phyloP scores from a whole-genome alignment of 495 filamentous ascomycete species.

The Hapsidospora chrysogenum region DNA sequence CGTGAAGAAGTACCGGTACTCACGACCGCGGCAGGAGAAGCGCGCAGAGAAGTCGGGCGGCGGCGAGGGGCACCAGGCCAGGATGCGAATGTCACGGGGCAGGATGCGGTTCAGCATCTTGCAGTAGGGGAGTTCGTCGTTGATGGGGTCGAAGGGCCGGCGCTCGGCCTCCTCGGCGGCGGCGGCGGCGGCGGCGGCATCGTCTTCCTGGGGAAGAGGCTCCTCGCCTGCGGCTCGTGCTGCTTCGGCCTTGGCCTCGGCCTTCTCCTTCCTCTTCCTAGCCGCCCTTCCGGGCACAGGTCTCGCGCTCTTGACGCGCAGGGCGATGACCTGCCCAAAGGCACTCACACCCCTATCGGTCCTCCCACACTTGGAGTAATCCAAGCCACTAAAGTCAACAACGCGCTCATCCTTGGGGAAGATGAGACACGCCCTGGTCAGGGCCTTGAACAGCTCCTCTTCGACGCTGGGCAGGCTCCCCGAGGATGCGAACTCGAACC shows the following conservation, averaged over 20 bases:
- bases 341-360: conserved; percentile 90
- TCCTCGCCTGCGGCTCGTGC: background rate
- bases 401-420: conserved; percentile 41
- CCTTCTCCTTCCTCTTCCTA: conserved; percentile 1
- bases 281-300: conserved; percentile 25
- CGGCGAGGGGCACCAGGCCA: conserved; percentile 83
- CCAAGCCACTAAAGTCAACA: conserved; percentile 57
- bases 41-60: conserved; percentile 71
- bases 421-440: conserved; percentile 65
- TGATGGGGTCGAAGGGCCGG: conserved; percentile 49
- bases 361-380: conserved; percentile 87
- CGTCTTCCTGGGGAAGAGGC: background rate
- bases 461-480: conserved; percentile 64
- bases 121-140: conserved; percentile 71
- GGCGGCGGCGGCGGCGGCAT: background rate
- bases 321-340: conserved; percentile 84
- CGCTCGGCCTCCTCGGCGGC: conserved; percentile 3
- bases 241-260: conserved; percentile 8
- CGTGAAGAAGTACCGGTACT: conserved; percentile 94
- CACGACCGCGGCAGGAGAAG: conserved; percentile 80
- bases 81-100: conserved; percentile 71
- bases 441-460: conserved; percentile 78
- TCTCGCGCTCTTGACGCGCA: conserved; percentile 64
- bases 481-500: conserved; percentile 64
- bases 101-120: conserved; percentile 70